These are phyloP conservation scores for Saccharomycopsis sp. DNA, from an alignment of 805 yeast species.

Conservation along the genomic window DNA sequence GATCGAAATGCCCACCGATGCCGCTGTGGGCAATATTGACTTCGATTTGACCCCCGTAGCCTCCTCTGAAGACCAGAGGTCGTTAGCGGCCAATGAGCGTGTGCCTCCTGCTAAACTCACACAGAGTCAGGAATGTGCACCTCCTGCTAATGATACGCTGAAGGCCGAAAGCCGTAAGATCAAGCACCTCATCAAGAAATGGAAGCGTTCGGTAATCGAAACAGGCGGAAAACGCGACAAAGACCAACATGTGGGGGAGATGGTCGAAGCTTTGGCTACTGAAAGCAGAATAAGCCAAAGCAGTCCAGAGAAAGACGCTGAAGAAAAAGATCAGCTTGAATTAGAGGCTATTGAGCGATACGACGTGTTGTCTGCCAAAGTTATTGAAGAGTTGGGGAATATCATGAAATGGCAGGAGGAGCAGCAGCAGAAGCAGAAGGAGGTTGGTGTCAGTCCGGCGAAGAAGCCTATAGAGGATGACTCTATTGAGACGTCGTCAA, in stretches of 20 bases:
- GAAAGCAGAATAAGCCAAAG: background rate
- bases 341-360: slow-evolving; percentile 21
- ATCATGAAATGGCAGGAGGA: slow-evolving; percentile 36
- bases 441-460: too few species aligned
- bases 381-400: slow-evolving; percentile 60
- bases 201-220: background rate
- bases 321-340: background rate
- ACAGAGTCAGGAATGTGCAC: too few species aligned
- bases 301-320: background rate
- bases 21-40: background rate
- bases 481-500: background rate
- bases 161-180: background rate
- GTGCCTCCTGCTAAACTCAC: too few species aligned
- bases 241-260: background rate
- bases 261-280: background rate
- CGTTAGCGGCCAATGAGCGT: too few species aligned
- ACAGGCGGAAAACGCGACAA: background rate
- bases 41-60: too few species aligned
- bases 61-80: too few species aligned
- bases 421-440: slow-evolving; percentile 9
- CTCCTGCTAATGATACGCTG: background rate
- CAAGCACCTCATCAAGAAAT: background rate
- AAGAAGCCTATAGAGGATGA: background rate
- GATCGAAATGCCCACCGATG: slow-evolving; percentile 1
- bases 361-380: slow-evolving; percentile 64